Base-by-base conservation (phyloP, 306 rosid species). In the Vachellia collinsii region DNA sequence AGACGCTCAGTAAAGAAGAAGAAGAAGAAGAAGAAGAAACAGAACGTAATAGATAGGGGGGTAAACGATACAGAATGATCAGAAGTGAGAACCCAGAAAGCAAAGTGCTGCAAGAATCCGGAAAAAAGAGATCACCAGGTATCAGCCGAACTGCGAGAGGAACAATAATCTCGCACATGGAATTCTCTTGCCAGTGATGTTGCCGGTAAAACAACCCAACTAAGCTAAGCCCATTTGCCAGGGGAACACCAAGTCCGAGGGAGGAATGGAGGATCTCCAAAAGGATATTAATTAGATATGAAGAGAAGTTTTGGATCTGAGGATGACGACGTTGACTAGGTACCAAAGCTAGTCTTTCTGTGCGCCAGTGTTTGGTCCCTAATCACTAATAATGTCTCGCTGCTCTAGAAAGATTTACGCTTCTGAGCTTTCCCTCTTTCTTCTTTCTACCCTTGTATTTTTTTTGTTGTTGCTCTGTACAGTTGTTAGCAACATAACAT, bases 271-370 rank as follows among this genome's bases (percentile, higher is more conserved):
- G 75, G 42, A 47, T 50, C 51, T 7, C 17, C 38, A 11, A 25
- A 3, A 36, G 4, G 51, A 11, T 4, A 65, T 36, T 29, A 70
- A 34, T 47, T 42, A 53, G 62, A 56, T 50, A 66, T 37, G 72
- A 68, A 42, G 74, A 77, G 29, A 34, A 36, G 76, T 79, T 7
- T 87, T 79, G 87, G 88, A 85, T 87, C 88, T 75, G 59, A 72
- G 78, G 76, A 72, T 36, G 46, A 71, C 72, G 90, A 82, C 29
- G 70, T 53, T 77, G 90, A 82, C 84, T 77, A 77, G 80, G 46
- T 59, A 85, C 90, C 90, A 77, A 85, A 82, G 79, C n/a, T 46
- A 41, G 11, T 43, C 23, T 59, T 5, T 16, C 20, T 41, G 23
- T 66, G 47, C 13, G 36, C 61, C 12, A n/a, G 2, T 43, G 72